Conservation (phyloP, 176 grass and related monocot genomes). For the Avena insularis region DNA sequence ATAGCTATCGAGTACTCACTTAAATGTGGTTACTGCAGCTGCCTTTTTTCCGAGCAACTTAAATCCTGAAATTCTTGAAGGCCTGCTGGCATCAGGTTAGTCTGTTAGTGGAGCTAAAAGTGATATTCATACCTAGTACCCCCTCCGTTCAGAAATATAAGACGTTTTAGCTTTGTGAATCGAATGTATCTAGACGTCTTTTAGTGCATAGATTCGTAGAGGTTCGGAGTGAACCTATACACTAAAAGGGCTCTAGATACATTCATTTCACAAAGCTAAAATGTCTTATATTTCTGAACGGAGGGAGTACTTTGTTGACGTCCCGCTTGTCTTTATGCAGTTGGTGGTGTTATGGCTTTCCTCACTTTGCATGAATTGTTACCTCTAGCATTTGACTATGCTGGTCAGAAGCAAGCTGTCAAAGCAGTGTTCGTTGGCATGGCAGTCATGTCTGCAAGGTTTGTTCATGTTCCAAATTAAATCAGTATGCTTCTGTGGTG, state of each 20-base stretch:
- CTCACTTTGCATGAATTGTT: constrained; percentile 99
- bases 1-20: constrained; percentile 9
- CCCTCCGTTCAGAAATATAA: no score
- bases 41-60: constrained; percentile 83
- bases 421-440: constrained; percentile 98
- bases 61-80: constrained; percentile 94
- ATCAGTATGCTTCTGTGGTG: neutral
- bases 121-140: neutral
- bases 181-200: no score
- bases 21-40: constrained; percentile 55
- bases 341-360: constrained; percentile 99
- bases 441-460: constrained; percentile 99
- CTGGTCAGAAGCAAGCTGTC: constrained; percentile 94
- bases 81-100: constrained; percentile 91
- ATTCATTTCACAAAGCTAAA: no score
- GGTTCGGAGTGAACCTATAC: no score
- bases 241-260: no score
- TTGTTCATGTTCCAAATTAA: constrained; percentile 49
- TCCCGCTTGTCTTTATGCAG: constrained; percentile 40
- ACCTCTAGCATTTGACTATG: constrained; percentile 96
- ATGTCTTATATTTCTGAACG: no score
- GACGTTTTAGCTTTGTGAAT: no score
- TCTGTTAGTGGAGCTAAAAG: constrained; percentile 29
- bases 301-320: neutral
- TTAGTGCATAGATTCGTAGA: no score